A percentile compares a stretch with the other conserved stretches of the same genome.
Conservation (phyloP, 192 early-diverging fungal species). For the Entomortierella lignicola region DNA sequence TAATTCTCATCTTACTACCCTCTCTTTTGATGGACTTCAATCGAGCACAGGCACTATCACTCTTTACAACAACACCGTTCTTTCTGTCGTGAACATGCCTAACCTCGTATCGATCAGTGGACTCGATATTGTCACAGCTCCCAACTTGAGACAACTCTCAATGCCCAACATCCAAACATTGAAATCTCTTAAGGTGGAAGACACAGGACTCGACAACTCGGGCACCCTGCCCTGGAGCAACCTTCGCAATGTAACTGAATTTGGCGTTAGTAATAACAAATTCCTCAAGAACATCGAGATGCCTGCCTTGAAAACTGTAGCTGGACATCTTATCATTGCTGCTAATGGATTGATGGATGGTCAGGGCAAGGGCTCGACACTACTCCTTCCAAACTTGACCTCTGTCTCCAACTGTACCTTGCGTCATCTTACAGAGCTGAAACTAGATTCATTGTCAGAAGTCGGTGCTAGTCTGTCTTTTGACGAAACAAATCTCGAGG, state of each 20-base stretch:
- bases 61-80: constrained; percentile 67
- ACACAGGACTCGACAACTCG: constrained; percentile 58
- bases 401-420: constrained; percentile 69
- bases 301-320: constrained; percentile 54
- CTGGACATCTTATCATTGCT: constrained; percentile 65
- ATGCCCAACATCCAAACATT: constrained; percentile 43
- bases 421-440: constrained; percentile 61
- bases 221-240: constrained; percentile 50
- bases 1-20: constrained; percentile 19
- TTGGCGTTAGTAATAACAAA: constrained; percentile 64
- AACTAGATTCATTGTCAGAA: constrained; percentile 54
- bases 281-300: constrained; percentile 64
- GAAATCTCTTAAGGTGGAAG: constrained; percentile 57
- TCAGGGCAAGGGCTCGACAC: constrained; percentile 43
- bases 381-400: constrained; percentile 62
- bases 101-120: constrained; percentile 52
- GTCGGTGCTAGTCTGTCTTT: constrained; percentile 69
- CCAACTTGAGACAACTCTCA: constrained; percentile 51
- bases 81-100: constrained; percentile 56
- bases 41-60: constrained; percentile 53
- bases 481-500: constrained; percentile 66
- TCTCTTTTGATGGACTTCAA: constrained; percentile 31
- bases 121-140: constrained; percentile 64
- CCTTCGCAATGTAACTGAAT: constrained; percentile 52
- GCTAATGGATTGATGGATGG: constrained; percentile 60